Evolutionary conservation across 2,329 filamentous ascomycete species (phyloP), one percentile per base, ranked within the genome.

Genomic region (Diaporthe vaccinii): DNA sequence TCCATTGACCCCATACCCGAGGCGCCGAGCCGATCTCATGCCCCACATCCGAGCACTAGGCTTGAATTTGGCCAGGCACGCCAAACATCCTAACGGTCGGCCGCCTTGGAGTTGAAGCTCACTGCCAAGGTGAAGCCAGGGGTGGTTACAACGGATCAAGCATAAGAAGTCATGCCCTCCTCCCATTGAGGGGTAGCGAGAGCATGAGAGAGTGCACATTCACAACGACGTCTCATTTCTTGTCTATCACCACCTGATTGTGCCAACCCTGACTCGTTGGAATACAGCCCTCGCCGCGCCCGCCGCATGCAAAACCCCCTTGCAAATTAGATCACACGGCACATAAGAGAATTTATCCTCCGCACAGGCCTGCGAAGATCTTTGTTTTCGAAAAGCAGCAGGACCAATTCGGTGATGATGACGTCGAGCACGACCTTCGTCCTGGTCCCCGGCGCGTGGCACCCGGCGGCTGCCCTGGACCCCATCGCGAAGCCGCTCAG

Each of bases 371-470:
- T 34, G 28, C 22, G 44, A 68, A 36, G 20, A 68, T 36, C 31
- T 44, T 61, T 2, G 5, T 17, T 12, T 10, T 53, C n/a, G 9
- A n/a, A 20, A 36, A 25, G 65, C 25, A 28, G 46, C 14, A 51
- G n/a, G 62, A 15, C 57, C 22, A 10, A 36, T 41, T 51, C 34
- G 31, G 49, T 41, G 55, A 68, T 1, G 44, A 74, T 74, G 72
- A 44, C 59, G 31, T 65, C 72, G 28, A 59, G 17, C 51, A 74
- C 72, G 3, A 59, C 61, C 25, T 74, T 74, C 28, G 34, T 68
- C 25, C 36, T 74, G 31, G 61, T 74, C 15, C 72, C 72, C 14
- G 72, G 72, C 39, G 72, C 72, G 25, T 74, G 61, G 51, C 72
- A 74, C 49, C 61, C 72, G 10, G 51, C 31, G 5, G 46, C 59